Conservation (phyloP, 768 basidiomycete genomes). For the Candolleomyces aberdarensis region DNA sequence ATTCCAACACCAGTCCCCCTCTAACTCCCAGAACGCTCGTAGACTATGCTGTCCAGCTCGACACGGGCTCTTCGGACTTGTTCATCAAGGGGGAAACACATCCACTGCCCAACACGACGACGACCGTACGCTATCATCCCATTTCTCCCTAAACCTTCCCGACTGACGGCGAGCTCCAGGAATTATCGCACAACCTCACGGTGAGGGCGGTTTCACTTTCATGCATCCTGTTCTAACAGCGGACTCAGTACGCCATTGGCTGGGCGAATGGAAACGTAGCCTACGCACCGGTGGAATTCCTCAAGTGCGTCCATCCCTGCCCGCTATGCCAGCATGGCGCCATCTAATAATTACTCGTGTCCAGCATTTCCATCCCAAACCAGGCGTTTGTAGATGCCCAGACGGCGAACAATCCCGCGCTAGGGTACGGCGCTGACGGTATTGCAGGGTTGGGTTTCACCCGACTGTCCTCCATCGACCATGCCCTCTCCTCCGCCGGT, state of each 20-base stretch:
- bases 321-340: neutral
- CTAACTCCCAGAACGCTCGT: neutral
- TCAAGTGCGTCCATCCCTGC: constrained; percentile 46
- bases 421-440: constrained; percentile 67
- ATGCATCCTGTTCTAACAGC: neutral
- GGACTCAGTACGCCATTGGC: constrained; percentile 71
- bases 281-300: constrained; percentile 62
- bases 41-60: constrained; percentile 77
- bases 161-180: constrained; percentile 27
- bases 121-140: constrained; percentile 41
- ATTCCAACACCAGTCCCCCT: neutral
- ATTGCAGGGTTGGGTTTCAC: constrained; percentile 79
- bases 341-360: neutral
- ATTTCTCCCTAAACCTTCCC: constrained; percentile 3
- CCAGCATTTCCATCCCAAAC: constrained; percentile 56
- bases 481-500: constrained; percentile 52
- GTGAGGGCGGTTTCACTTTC: constrained; percentile 34
- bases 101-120: constrained; percentile 45
- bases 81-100: constrained; percentile 55
- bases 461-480: constrained; percentile 70
- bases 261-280: constrained; percentile 69
- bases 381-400: constrained; percentile 74
- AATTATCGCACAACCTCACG: constrained; percentile 55
- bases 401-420: constrained; percentile 65
- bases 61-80: constrained; percentile 83